Conservation (phyloP, 176 grass and related monocot genomes). For the Cenchrus fungigraminus region DNA sequence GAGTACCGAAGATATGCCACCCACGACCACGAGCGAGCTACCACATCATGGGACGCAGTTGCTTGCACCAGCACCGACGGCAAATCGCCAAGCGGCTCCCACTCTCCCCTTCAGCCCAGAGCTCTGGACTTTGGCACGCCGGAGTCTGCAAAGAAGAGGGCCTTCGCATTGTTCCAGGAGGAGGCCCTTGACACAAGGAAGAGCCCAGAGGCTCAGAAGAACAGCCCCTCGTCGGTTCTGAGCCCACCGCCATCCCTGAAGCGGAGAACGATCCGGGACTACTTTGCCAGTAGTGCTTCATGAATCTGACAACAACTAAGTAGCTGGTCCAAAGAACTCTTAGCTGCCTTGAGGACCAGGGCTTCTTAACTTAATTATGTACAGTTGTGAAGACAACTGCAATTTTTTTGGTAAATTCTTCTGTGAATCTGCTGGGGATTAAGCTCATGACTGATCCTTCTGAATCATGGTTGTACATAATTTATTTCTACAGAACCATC, state of each 20-base stretch:
- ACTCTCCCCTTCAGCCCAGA: slow-evolving; percentile 60
- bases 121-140: slow-evolving; percentile 74
- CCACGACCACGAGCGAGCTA: slow-evolving; percentile 50
- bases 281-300: slow-evolving; percentile 62
- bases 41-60: slow-evolving; percentile 41
- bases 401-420: slow-evolving; percentile 44
- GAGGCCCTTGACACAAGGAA: slow-evolving; percentile 46
- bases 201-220: slow-evolving; percentile 48
- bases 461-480: slow-evolving; percentile 46
- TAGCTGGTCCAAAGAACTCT: not conserved
- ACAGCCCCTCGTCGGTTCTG: slow-evolving; percentile 87
- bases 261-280: slow-evolving; percentile 93
- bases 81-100: slow-evolving; percentile 23
- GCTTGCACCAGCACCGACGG: slow-evolving; percentile 32
- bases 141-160: slow-evolving; percentile 71
- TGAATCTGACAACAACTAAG: slow-evolving; percentile 37
- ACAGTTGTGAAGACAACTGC: slow-evolving; percentile 8
- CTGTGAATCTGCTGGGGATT: not conserved
- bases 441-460: slow-evolving; percentile 4
- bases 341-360: not conserved
- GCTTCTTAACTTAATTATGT: slow-evolving; percentile 8
- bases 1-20: slow-evolving; percentile 49
- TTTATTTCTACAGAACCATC: not conserved
- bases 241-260: slow-evolving; percentile 81
- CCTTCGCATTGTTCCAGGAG: slow-evolving; percentile 57